A percentile compares a stretch with the other conserved stretches of the same genome.
These are phyloP conservation scores for Candida nemodendra DNA, from an alignment of 805 yeast species.

Conservation along the genomic window DNA sequence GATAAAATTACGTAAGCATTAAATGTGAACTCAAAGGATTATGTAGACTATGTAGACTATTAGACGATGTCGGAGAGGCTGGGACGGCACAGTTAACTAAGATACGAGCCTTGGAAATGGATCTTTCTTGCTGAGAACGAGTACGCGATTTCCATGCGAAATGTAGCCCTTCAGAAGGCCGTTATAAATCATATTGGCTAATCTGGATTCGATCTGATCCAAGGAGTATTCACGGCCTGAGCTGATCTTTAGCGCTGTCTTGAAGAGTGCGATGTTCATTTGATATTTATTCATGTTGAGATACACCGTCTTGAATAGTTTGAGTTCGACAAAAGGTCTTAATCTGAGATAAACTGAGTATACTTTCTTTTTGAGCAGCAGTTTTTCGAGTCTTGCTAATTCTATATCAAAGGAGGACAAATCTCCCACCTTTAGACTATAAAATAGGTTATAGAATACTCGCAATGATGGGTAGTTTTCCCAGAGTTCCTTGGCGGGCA, in stretches of 20 bases:
- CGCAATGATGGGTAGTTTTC: slow-evolving; percentile 40
- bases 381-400: slow-evolving; percentile 42
- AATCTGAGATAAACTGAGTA: slow-evolving; percentile 59
- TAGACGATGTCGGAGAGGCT: no score
- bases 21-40: no score
- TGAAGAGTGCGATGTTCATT: slow-evolving; percentile 14
- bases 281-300: slow-evolving; percentile 27
- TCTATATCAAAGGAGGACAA: slow-evolving; percentile 47
- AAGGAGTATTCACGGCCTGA: slow-evolving; percentile 24
- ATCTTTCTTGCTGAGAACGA: slow-evolving; percentile 71
- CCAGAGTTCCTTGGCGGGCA: slow-evolving; percentile 47
- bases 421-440: slow-evolving; percentile 55
- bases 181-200: slow-evolving; percentile 62
- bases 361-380: slow-evolving; percentile 57
- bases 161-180: slow-evolving; percentile 76
- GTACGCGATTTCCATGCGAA: slow-evolving; percentile 69
- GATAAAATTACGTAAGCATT: no score
- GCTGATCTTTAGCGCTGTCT: slow-evolving; percentile 13
- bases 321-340: slow-evolving; percentile 48
- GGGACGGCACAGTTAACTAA: no score
- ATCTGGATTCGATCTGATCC: slow-evolving; percentile 64
- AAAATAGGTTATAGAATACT: slow-evolving; percentile 48
- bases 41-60: no score
- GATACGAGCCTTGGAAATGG: slow-evolving; percentile 58
- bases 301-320: slow-evolving; percentile 45